These are phyloP conservation scores for Lepidium africanum DNA, from an alignment of 345 rosid genomes.

Conservation along the genomic window DNA sequence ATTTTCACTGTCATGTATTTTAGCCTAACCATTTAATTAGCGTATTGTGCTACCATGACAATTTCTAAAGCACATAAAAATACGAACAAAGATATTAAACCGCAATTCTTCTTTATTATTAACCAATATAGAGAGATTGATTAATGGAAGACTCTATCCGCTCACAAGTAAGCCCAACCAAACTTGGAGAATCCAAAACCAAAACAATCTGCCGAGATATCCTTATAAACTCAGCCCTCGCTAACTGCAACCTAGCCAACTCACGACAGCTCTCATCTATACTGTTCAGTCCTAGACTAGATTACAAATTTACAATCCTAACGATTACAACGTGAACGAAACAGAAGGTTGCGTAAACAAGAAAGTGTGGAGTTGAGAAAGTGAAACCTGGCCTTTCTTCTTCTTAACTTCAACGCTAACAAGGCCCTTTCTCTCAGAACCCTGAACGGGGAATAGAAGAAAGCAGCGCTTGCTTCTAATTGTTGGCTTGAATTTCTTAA, in stretches of 20 bases:
- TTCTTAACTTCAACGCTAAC: slow-evolving; percentile 89
- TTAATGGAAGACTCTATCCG: not conserved
- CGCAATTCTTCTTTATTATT: not conserved
- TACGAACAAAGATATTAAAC: not conserved
- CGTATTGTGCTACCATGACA: not conserved
- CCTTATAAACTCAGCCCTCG: not conserved
- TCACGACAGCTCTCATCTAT: not conserved
- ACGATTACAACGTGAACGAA: not conserved
- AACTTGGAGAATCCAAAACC: not conserved
- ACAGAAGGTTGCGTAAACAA: not conserved
- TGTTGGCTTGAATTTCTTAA: slow-evolving; percentile 64
- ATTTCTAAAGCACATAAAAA: not conserved
- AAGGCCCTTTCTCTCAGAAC: slow-evolving; percentile 84
- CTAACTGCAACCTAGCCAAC: not conserved
- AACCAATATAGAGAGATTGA: not conserved
- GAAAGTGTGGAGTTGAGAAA: not conserved
- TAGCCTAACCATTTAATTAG: not conserved
- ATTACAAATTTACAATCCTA: not conserved
- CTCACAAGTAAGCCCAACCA: not conserved
- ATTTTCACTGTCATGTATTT: too few relatives aligned
- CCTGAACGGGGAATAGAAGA: slow-evolving; percentile 78
- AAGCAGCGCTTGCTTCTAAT: slow-evolving; percentile 69
- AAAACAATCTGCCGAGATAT: not conserved
- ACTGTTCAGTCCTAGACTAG: not conserved
- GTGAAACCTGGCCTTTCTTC: slow-evolving; percentile 77